A percentile compares a stretch with the other conserved stretches of the same genome.
Evolutionary conservation across 257 asterid species (phyloP).

Genomic region (Solanum medicagineum): DNA sequence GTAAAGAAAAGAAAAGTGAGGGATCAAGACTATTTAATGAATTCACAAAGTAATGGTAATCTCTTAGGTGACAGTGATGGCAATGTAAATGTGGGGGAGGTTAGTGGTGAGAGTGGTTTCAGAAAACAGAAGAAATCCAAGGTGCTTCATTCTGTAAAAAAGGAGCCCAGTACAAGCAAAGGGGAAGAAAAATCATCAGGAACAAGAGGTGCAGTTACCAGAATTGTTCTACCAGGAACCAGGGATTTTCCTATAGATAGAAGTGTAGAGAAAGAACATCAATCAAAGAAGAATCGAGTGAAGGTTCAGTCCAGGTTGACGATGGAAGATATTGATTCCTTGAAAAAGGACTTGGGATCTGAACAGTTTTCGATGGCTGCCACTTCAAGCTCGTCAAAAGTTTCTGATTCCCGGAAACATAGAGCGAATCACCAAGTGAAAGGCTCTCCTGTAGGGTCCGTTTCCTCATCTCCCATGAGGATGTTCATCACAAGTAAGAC

Average conservation of each 20-base stretch:
- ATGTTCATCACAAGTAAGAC: slow-evolving; percentile 17
- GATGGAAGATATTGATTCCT: slow-evolving; percentile 42
- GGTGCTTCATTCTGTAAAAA: slow-evolving; percentile 36
- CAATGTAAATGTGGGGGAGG: slow-evolving; percentile 23
- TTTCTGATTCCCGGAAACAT: slow-evolving; percentile 61
- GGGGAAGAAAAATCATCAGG: slow-evolving; percentile 14
- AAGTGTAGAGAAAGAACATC: slow-evolving; percentile 27
- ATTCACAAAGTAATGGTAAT: slow-evolving; percentile 17
- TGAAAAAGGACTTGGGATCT: slow-evolving; percentile 59
- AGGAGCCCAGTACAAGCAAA: slow-evolving; percentile 22
- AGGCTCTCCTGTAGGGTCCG: slow-evolving; percentile 86
- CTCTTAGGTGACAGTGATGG: slow-evolving; percentile 17
- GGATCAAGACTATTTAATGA: slow-evolving; percentile 20
- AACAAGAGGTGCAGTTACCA: slow-evolving; percentile 16
- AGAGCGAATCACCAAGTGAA: slow-evolving; percentile 33
- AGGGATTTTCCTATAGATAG: slow-evolving; percentile 20
- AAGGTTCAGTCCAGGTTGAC: slow-evolving; percentile 25
- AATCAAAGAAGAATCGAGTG: slow-evolving; percentile 22
- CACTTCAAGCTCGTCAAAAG: slow-evolving; percentile 90
- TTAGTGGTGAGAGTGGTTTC: slow-evolving; percentile 29
- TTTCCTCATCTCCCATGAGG: slow-evolving; percentile 84
- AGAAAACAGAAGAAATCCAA: slow-evolving; percentile 37
- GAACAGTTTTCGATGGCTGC: slow-evolving; percentile 58
- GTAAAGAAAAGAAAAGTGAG: slow-evolving; percentile 44
- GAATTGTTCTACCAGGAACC: slow-evolving; percentile 17